Evolutionary conservation across 768 basidiomycete species (phyloP).

Genomic region (Rhizopogon vinicolor): DNA sequence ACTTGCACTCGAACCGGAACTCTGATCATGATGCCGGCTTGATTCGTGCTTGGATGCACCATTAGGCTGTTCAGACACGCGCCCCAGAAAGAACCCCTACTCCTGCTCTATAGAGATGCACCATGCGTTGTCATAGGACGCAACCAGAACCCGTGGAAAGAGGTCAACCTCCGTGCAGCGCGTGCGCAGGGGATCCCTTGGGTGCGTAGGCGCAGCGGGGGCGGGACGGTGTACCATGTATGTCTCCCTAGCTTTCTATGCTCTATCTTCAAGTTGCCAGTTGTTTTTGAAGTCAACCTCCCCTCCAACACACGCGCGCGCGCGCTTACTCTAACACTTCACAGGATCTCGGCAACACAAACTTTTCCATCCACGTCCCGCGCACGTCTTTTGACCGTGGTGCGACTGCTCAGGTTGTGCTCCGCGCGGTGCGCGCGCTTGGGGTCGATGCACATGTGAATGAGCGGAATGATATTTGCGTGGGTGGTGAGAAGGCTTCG

Average conservation of each 20-base stretch:
- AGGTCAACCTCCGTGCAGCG: constrained; percentile 73
- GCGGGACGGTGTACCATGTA: constrained; percentile 96
- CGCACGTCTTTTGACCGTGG: constrained; percentile 75
- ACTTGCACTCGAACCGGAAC: neutral
- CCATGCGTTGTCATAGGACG: constrained; percentile 93
- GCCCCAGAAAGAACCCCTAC: constrained; percentile 57
- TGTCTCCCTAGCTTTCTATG: constrained; percentile 21
- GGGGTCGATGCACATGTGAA: constrained; percentile 77
- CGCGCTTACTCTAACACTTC: neutral
- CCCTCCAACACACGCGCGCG: neutral
- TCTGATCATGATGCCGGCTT: constrained; percentile 20
- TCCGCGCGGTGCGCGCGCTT: constrained; percentile 72
- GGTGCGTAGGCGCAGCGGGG: constrained; percentile 84
- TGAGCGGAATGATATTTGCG: constrained; percentile 88
- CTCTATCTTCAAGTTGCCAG: neutral
- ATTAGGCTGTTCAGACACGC: constrained; percentile 79
- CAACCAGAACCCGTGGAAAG: constrained; percentile 99
- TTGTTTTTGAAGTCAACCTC: neutral
- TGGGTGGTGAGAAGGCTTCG: constrained; percentile 86
- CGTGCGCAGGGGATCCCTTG: constrained; percentile 57
- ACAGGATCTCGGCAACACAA: constrained; percentile 95
- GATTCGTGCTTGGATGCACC: constrained; percentile 21
- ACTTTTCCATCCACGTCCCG: constrained; percentile 92
- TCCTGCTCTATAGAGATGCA: constrained; percentile 82
- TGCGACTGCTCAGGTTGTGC: constrained; percentile 71